These are phyloP conservation scores for Pichia exigua DNA, from an alignment of 805 yeast species.

Conservation along the genomic window DNA sequence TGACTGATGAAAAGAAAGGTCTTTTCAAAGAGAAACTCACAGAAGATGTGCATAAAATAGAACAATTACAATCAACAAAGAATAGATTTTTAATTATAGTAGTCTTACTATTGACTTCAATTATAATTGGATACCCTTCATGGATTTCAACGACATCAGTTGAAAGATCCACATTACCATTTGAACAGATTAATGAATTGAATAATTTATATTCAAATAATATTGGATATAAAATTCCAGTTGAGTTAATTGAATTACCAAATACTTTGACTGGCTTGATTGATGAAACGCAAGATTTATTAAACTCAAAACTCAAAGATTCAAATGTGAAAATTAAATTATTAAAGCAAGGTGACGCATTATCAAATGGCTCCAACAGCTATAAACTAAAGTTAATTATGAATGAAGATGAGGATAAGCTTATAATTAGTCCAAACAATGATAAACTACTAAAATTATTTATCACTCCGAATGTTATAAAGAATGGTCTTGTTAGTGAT, in stretches of 20 bases:
- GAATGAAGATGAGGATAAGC: conserved; percentile 19
- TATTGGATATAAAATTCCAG: conserved; percentile 33
- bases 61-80: background rate
- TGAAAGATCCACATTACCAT: conserved; percentile 54
- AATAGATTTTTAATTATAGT: conserved; percentile 16
- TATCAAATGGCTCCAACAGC: background rate
- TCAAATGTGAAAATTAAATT: conserved; percentile 29
- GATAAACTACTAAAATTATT: conserved; percentile 28
- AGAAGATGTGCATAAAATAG: background rate
- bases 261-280: conserved; percentile 27
- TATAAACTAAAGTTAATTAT: conserved; percentile 21
- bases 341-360: background rate
- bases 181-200: conserved; percentile 30
- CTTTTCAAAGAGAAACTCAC: background rate
- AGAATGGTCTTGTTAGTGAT: conserved; percentile 27
- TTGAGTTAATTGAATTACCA: conserved; percentile 31
- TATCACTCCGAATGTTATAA: conserved; percentile 23
- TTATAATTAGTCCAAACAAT: conserved; percentile 32
- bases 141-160: conserved; percentile 56
- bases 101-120: conserved; percentile 22
- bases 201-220: conserved; percentile 18
- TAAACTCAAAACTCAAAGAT: conserved; percentile 24
- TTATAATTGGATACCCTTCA: conserved; percentile 46
- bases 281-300: conserved; percentile 28
- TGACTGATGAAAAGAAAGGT: background rate